These are phyloP conservation scores for Salisapilia sapeloensis DNA, from an alignment of 352 stramenopile species.

Conservation along the genomic window DNA sequence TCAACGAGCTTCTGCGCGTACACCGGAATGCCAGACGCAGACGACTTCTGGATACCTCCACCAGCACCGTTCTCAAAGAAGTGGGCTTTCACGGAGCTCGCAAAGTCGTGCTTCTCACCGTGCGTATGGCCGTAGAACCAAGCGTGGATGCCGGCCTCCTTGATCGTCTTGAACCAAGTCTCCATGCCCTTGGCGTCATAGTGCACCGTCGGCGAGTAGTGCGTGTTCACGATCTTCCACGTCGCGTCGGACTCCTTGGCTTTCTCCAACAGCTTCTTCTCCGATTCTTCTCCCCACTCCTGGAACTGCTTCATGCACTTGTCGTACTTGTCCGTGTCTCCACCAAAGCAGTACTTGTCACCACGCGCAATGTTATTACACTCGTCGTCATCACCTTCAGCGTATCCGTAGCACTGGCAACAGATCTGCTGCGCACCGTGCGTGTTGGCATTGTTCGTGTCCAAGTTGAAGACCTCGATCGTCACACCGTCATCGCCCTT, in stretches of 20 bases:
- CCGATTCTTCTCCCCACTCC: slow-evolving; percentile 53
- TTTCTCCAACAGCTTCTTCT: slow-evolving; percentile 25
- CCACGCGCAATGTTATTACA: slow-evolving; percentile 34
- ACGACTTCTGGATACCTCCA: slow-evolving; percentile 66
- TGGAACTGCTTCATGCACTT: slow-evolving; percentile 46
- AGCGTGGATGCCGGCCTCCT: slow-evolving; percentile 30
- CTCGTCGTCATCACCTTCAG: slow-evolving; percentile 11
- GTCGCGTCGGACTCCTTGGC: slow-evolving; percentile 41
- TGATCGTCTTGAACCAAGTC: slow-evolving; percentile 39
- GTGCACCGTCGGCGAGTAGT: slow-evolving; percentile 68
- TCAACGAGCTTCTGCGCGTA: slow-evolving; percentile 23
- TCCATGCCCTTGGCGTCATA: slow-evolving; percentile 34
- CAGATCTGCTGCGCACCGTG: slow-evolving; percentile 30
- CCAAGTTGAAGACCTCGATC: slow-evolving; percentile 43
- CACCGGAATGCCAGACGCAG: slow-evolving; percentile 42
- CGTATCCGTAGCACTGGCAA: slow-evolving; percentile 43
- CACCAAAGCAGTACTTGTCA: slow-evolving; percentile 29
- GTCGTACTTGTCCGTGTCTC: slow-evolving; percentile 31
- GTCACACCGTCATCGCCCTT: slow-evolving; percentile 15
- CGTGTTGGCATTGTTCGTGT: slow-evolving; percentile 30
- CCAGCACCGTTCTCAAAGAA: slow-evolving; percentile 67
- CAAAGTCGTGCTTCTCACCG: slow-evolving; percentile 57
- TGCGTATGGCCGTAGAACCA: slow-evolving; percentile 66
- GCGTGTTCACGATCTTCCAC: slow-evolving; percentile 77
- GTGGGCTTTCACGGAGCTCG: slow-evolving; percentile 25